Evolutionary conservation across 805 yeast species (phyloP).

Genomic region (Candida ortonii): DNA sequence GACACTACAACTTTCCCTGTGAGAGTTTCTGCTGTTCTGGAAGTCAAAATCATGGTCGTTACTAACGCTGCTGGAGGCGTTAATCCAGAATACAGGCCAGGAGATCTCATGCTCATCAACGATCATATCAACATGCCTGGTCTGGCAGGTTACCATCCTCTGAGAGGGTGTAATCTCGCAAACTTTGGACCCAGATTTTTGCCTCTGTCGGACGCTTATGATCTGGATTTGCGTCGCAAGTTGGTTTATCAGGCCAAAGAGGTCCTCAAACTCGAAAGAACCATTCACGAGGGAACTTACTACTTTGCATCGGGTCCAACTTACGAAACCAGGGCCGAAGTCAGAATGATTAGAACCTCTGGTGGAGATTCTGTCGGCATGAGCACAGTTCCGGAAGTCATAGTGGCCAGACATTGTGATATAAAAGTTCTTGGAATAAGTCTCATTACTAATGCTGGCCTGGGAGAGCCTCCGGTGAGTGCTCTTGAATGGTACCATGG

Average conservation of each 20-base stretch:
- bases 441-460: constrained; percentile 81
- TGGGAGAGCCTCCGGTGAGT: constrained; percentile 64
- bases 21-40: constrained; percentile 66
- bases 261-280: constrained; percentile 45
- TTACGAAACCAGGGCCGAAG: constrained; percentile 89
- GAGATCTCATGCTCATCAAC: constrained; percentile 85
- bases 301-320: constrained; percentile 90
- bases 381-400: constrained; percentile 97
- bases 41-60: constrained; percentile 61
- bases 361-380: constrained; percentile 97
- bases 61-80: constrained; percentile 98
- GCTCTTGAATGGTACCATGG: constrained; percentile 45
- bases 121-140: constrained; percentile 95
- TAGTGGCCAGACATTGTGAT: constrained; percentile 87
- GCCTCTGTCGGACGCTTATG: constrained; percentile 89
- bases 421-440: constrained; percentile 80
- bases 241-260: constrained; percentile 54
- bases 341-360: constrained; percentile 59
- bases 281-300: constrained; percentile 83
- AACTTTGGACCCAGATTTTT: constrained; percentile 82
- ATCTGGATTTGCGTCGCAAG: constrained; percentile 61
- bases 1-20: constrained; percentile 82
- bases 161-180: constrained; percentile 82
- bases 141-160: constrained; percentile 80
- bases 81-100: constrained; percentile 63